These are phyloP conservation scores for Curvularia lunata DNA, from an alignment of 2,329 filamentous ascomycete genomes.

Conservation along the genomic window DNA sequence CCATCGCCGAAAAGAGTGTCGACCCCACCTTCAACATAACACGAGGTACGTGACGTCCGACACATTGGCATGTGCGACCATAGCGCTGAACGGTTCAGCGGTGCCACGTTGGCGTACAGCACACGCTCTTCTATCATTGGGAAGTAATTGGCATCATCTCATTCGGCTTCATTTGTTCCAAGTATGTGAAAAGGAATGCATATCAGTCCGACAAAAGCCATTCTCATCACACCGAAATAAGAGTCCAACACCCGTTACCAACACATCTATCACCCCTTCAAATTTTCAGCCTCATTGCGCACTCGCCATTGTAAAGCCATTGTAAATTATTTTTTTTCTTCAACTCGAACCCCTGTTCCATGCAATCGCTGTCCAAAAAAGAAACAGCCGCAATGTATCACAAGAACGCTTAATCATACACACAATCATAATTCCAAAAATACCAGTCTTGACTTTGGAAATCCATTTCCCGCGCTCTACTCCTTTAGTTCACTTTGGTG, in stretches of 20 bases:
- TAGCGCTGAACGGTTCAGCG: neutral
- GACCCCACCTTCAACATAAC: neutral
- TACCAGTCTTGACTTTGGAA: constrained; percentile 2
- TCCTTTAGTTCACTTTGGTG: constrained; percentile 26
- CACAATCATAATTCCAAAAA: constrained; percentile 16
- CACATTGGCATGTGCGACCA: neutral
- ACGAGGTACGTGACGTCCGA: neutral
- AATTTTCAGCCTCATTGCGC: neutral
- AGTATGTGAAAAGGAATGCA: neutral
- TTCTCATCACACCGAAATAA: neutral
- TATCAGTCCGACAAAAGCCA: neutral
- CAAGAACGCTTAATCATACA: constrained; percentile 32
- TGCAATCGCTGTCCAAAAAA: constrained; percentile 21
- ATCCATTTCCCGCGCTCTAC: neutral
- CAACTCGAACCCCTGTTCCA: neutral
- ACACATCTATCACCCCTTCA: neutral
- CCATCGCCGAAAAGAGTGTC: neutral
- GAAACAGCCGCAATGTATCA: constrained; percentile 1
- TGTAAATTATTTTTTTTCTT: constrained; percentile 1
- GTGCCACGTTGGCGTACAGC: neutral
- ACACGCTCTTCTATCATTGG: neutral
- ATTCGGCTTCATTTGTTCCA: neutral
- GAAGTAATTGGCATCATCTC: neutral
- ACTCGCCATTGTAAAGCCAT: neutral
- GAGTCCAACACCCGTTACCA: neutral